Evolutionary conservation across 2,329 filamentous ascomycete species (phyloP), one percentile per base, ranked within the genome.

Genomic region (Cryphonectria radicalis): DNA sequence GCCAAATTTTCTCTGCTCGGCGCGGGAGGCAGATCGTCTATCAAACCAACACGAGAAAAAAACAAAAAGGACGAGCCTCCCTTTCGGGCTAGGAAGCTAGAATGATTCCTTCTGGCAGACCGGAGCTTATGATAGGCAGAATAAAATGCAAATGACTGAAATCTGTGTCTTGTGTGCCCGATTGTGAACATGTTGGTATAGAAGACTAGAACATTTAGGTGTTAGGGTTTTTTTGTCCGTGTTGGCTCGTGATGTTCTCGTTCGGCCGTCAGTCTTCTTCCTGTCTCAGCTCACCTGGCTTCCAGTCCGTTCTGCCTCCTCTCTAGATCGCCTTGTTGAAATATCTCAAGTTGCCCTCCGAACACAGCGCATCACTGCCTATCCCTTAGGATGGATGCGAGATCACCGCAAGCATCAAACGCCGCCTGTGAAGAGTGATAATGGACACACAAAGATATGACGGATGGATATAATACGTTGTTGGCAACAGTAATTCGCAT

Each of bases 121-220:
- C 55, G 50, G 37, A 50, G 43, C n/a, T 55, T 60, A 68, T 50
- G 62, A 63, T 70, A 68, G 66, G 71, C 66, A 72, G 62, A 73
- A 73, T 59, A 68, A 57, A 71, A 71, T 63, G 35, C 69, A 71
- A 72, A 62, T 72, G 65, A 68, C 63, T 63, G 64, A 73, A 66
- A 35, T 25, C 25, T 32, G 53, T 57, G 22, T 35, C n/a, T 59
- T 14, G 37, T 17, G 53, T 59, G 19, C n/a, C 14, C 28, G 17
- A 55, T 32, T 19, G 35, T 35, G 53, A 59, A 59, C 35, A 22
- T 59, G 35, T 43, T 42, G 65, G 10, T 11, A 3, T 10, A 40
- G 13, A 28, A 57, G 14, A 13, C 14, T 28, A 25, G 53, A 4
- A 5, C 14, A 10, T 57, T 4, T 32, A 7, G 7, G 46, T n/a